These are phyloP conservation scores for Zizania latifolia DNA, from an alignment of 176 grass and related monocot genomes.

Conservation along the genomic window DNA sequence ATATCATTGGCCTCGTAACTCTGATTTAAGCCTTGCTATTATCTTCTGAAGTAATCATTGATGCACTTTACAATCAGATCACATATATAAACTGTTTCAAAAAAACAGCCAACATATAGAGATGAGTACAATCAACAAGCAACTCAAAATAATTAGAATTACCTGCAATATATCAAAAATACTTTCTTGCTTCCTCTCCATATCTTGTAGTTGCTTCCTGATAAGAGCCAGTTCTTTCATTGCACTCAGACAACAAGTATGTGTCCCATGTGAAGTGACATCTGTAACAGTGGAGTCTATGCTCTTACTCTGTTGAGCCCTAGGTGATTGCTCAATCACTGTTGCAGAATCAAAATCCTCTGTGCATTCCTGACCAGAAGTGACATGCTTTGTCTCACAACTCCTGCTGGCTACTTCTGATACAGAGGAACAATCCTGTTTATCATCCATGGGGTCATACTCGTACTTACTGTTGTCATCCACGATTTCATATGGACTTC, in stretches of 20 bases:
- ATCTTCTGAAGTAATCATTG: background rate
- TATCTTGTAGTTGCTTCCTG: slow-evolving; percentile 79
- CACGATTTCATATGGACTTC: slow-evolving; percentile 31
- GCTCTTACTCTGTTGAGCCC: slow-evolving; percentile 43
- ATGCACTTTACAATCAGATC: background rate
- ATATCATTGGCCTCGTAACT: background rate
- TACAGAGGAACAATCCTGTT: slow-evolving; percentile 60
- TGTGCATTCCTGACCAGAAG: slow-evolving; percentile 32
- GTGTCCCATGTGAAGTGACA: slow-evolving; percentile 44
- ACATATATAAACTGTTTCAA: background rate
- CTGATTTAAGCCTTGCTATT: background rate
- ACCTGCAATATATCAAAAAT: slow-evolving; percentile 81
- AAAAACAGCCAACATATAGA: slow-evolving; percentile 1
- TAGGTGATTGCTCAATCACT: slow-evolving; percentile 30
- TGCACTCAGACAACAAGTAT: slow-evolving; percentile 64
- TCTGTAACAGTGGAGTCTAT: slow-evolving; percentile 64
- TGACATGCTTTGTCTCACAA: slow-evolving; percentile 74
- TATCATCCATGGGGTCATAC: slow-evolving; percentile 49
- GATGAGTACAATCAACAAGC: background rate
- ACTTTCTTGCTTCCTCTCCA: slow-evolving; percentile 74
- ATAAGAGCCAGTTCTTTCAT: slow-evolving; percentile 70
- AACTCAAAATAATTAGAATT: slow-evolving; percentile 7
- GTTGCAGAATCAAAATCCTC: slow-evolving; percentile 44
- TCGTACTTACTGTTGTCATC: slow-evolving; percentile 51
- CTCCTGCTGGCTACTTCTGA: slow-evolving; percentile 77